Conservation (phyloP, 2,329 filamentous ascomycete species). For the Aphanoascus verrucosus region DNA sequence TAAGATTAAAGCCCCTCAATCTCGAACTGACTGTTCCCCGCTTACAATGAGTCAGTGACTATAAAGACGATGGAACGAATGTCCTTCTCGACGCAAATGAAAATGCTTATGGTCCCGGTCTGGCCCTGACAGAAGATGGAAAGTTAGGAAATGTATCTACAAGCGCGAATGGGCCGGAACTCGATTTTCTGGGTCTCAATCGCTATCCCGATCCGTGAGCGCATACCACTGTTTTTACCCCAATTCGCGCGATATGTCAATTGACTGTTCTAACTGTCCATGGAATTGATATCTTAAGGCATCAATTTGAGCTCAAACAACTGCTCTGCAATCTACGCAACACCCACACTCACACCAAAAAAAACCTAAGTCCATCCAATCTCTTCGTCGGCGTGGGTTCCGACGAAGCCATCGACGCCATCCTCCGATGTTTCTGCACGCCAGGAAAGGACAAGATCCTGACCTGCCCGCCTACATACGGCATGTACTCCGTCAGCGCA, state of each 20-base stretch:
- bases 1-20: constrained; percentile 36
- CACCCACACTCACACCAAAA: constrained; percentile 63
- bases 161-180: constrained; percentile 37
- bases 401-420: constrained; percentile 91
- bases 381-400: constrained; percentile 92
- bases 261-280: background rate
- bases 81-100: constrained; percentile 96
- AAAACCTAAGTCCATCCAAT: constrained; percentile 64
- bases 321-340: constrained; percentile 79
- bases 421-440: constrained; percentile 84
- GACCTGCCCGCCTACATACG: constrained; percentile 92
- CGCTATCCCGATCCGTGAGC: constrained; percentile 77
- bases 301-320: constrained; percentile 79
- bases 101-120: constrained; percentile 82
- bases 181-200: constrained; percentile 75
- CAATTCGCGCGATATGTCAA: background rate
- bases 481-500: constrained; percentile 94
- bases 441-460: constrained; percentile 83
- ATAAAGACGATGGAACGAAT: constrained; percentile 96
- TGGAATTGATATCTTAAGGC: constrained; percentile 34
- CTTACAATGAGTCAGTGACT: constrained; percentile 57
- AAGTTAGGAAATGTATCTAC: constrained; percentile 37
- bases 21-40: constrained; percentile 10
- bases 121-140: constrained; percentile 44
- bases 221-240: constrained; percentile 8